Base-by-base conservation (phyloP, 1,284 basidiomycete genomes). In the Coniferiporia sulphurascens region DNA sequence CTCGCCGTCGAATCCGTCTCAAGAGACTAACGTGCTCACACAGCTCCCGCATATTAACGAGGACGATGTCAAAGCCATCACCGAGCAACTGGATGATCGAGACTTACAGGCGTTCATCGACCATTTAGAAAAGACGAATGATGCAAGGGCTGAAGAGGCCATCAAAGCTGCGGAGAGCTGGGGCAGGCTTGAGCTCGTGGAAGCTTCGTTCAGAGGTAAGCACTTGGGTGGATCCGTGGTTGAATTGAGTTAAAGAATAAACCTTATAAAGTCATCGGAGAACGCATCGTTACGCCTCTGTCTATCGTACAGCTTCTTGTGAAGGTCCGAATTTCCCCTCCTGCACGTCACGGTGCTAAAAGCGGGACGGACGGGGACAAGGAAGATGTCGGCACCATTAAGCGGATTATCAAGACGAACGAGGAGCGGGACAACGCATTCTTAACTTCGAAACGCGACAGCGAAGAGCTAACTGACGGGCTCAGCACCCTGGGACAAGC, bases 231-330 rank as follows among this genome's bases (percentile, higher is more conserved):
- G 56, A 51, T 34, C 55, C 27, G 27, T 19, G 43, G 51, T 34
- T 13, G 2, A 19, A 43, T 44, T 48, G 32, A 17, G 48, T 36
- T 22, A 62, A 49, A 52, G 62, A 32, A 53, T 43, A n/a, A 44
- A 53, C 38, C 41, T n/a, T 9, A 21, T 63, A 15, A 46, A 95
- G 95, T 98, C 58, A 89, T 93, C 56, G 97, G 92, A 56, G 97
- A 99, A 72, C 87, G 87, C 43, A 74, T 90, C 48, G 86, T 98
- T 35, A 91, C 91, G 0, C 94, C 96, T 0, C 89, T 90, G 2
- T 87, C 96, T 0, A 91, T 98, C 65, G 92, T 98, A 35, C 88
- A 89, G 67, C 84, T 98, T 58, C 80, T 92, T 21, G 82, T 95
- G 72, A 95, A 96, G 72, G 76, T 93, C 15, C 85, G 90, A 1